These are phyloP conservation scores for Tolypocladium album DNA, from an alignment of 2,329 filamentous ascomycete genomes.

Conservation along the genomic window DNA sequence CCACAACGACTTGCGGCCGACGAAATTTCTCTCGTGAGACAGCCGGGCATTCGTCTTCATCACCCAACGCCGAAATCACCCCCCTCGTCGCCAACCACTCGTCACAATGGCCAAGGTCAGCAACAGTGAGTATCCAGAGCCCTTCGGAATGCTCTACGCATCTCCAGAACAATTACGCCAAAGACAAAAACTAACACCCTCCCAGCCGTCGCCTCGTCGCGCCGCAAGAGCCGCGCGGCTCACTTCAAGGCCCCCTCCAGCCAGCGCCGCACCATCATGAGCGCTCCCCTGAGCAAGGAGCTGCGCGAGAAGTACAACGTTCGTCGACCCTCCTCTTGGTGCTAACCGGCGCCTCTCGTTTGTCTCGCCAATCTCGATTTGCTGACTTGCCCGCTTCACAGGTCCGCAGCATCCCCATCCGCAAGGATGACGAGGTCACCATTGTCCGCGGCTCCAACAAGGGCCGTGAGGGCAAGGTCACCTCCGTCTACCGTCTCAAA, in stretches of 20 bases:
- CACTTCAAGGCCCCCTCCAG: constrained; percentile 95
- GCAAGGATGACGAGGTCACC: constrained; percentile 93
- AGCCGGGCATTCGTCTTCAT: constrained; percentile 6
- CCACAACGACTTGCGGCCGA: constrained; percentile 14
- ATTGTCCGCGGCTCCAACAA: constrained; percentile 92
- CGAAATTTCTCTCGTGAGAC: constrained; percentile 4
- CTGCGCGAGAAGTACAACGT: constrained; percentile 99
- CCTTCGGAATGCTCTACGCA: neutral
- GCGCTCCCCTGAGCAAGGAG: constrained; percentile 90
- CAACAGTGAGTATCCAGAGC: constrained; percentile 33
- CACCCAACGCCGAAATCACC: constrained; percentile 19
- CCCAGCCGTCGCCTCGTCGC: constrained; percentile 60
- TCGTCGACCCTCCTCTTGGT: constrained; percentile 24
- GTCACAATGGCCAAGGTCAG: constrained; percentile 63
- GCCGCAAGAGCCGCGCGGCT: constrained; percentile 98
- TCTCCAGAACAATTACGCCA: neutral
- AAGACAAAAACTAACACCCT: neutral
- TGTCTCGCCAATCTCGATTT: neutral
- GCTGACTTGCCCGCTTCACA: constrained; percentile 21
- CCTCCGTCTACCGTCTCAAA: constrained; percentile 95
- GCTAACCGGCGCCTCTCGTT: neutral
- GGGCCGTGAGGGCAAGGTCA: constrained; percentile 97
- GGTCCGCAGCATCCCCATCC: constrained; percentile 93
- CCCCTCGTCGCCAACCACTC: constrained; percentile 16
- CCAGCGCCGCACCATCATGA: constrained; percentile 94